Evolutionary conservation across 1,139 yeast species (phyloP).

Genomic region (Candida mesenterica): DNA sequence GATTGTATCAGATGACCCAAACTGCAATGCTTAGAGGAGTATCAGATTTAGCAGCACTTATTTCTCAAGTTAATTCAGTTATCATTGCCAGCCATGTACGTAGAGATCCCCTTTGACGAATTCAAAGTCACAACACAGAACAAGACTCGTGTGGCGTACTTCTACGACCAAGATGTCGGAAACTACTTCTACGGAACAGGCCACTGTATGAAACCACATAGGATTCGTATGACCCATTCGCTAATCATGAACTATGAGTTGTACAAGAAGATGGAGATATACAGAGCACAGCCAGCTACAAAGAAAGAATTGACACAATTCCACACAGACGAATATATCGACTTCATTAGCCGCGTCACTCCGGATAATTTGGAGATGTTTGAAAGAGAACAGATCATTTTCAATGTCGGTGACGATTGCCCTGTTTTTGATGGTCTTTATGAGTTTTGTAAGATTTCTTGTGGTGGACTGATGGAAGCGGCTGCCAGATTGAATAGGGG

Average conservation of each 20-base stretch:
- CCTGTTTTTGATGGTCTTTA: conserved; percentile 96
- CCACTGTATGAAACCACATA: conserved; percentile 98
- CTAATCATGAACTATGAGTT: conserved; percentile 95
- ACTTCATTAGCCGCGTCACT: conserved; percentile 86
- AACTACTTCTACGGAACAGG: conserved; percentile 98
- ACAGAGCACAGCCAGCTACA: conserved; percentile 95
- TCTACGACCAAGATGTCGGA: conserved; percentile 79
- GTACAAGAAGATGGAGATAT: conserved; percentile 95
- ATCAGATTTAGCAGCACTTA: too few species aligned
- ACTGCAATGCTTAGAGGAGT: too few species aligned
- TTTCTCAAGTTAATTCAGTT: too few species aligned
- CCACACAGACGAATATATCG: conserved; percentile 96
- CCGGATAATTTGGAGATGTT: conserved; percentile 92
- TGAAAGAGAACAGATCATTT: conserved; percentile 87
- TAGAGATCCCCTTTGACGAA: conserved; percentile 48
- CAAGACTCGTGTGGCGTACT: conserved; percentile 46
- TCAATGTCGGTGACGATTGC: conserved; percentile 96
- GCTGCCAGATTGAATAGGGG: conserved; percentile 93
- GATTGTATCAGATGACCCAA: too few species aligned
- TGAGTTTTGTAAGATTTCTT: conserved; percentile 89
- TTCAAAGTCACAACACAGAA: conserved; percentile 37
- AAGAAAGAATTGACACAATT: conserved; percentile 98
- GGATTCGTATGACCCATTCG: conserved; percentile 98
- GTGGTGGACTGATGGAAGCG: conserved; percentile 98
- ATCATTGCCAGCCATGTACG: too few species aligned